Conservation (phyloP, 106 monocot species). For the Dendrobium chrysotoxum region DNA sequence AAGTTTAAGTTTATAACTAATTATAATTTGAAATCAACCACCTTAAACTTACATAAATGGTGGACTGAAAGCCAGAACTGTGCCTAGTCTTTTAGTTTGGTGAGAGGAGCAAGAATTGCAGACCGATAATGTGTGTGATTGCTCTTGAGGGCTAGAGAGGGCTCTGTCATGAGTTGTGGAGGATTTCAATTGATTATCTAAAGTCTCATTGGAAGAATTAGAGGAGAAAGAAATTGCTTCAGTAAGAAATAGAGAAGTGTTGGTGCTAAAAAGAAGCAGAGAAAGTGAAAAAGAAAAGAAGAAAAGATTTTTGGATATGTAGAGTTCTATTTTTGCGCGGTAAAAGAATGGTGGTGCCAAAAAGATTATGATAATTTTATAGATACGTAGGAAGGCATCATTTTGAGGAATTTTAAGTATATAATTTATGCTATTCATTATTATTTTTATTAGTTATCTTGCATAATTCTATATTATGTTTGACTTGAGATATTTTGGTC, state of each 20-base stretch:
- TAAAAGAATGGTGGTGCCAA: background rate
- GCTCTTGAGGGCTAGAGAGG: background rate
- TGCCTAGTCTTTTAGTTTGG: background rate
- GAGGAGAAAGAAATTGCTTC: background rate
- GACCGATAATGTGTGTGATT: background rate
- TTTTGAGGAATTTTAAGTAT: background rate
- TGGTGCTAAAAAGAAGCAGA: background rate
- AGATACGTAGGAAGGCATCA: background rate
- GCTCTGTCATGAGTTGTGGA: background rate
- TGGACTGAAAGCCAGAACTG: background rate
- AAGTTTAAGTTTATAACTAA: background rate
- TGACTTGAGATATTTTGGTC: background rate
- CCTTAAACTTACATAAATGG: background rate
- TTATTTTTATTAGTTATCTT: background rate
- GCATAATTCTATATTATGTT: background rate
- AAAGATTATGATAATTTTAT: background rate
- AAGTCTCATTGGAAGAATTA: background rate
- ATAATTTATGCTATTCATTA: background rate
- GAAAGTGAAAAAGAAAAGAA: background rate
- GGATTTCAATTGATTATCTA: background rate
- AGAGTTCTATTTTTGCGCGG: background rate
- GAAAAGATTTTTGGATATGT: background rate
- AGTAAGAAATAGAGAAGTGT: background rate
- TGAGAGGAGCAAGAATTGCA: background rate
- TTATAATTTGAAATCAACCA: background rate